Conservation (phyloP, 257 asterid species). For the Solanum rostratum region DNA sequence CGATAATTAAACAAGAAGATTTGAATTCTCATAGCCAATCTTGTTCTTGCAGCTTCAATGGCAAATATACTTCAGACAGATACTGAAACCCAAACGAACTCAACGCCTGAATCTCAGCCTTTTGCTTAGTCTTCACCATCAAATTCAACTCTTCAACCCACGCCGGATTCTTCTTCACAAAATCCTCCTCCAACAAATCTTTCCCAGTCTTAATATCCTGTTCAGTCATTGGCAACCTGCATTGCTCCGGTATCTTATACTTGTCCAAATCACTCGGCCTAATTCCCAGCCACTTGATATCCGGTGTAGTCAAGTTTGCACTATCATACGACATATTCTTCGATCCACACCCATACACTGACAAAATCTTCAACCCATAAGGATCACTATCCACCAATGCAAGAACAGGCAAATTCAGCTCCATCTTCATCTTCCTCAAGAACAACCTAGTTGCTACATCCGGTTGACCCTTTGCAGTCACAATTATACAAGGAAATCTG, state of each 20-base stretch:
- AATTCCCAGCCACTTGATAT: constrained; percentile 85
- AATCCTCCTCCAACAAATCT: constrained; percentile 88
- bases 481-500: constrained; percentile 75
- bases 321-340: constrained; percentile 94
- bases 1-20: background rate
- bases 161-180: constrained; percentile 87
- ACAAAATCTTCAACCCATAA: constrained; percentile 66
- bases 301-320: constrained; percentile 72
- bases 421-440: constrained; percentile 73
- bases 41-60: constrained; percentile 77
- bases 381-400: constrained; percentile 92
- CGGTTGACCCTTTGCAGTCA: constrained; percentile 80
- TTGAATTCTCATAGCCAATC: constrained; percentile 58
- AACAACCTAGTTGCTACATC: constrained; percentile 80
- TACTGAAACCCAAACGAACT: constrained; percentile 91
- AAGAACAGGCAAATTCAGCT: constrained; percentile 69
- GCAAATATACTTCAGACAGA: constrained; percentile 82
- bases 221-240: constrained; percentile 87
- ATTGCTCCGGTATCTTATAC: constrained; percentile 78
- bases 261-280: constrained; percentile 80
- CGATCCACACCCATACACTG: constrained; percentile 78
- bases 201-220: constrained; percentile 80
- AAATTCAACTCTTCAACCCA: constrained; percentile 90
- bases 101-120: constrained; percentile 91
- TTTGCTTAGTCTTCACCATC: constrained; percentile 89